Percentiles rank a stretch among this genome's conserved stretches.
phyloP scores from a whole-genome alignment of 2,329 filamentous ascomycete genomes.

The Sarocladiaceae sp. region DNA sequence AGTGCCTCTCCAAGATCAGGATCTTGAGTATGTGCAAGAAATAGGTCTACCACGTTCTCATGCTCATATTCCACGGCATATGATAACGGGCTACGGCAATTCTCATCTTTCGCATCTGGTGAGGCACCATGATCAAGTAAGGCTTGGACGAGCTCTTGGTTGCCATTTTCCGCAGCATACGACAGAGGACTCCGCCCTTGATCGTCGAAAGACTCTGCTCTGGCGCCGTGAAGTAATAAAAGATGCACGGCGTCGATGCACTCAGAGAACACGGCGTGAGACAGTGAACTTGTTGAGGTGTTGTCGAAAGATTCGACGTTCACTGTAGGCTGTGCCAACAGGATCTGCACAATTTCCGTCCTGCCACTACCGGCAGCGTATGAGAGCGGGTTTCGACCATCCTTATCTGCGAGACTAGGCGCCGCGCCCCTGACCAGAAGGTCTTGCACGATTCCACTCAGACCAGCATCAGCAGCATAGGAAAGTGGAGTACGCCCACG shows the following conservation, averaged over 20 bases:
- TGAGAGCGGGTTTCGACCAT: neutral
- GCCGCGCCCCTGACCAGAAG: too few species aligned
- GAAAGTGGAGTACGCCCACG: neutral
- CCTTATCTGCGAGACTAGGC: too few species aligned
- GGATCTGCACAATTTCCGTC: neutral
- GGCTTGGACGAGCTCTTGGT: neutral
- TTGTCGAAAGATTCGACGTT: too few species aligned
- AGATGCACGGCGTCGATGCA: neutral
- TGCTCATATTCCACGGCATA: neutral
- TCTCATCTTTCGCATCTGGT: neutral
- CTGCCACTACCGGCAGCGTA: neutral
- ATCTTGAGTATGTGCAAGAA: neutral
- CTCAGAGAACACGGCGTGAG: too few species aligned
- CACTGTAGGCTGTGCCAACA: neutral
- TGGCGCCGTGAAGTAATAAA: neutral
- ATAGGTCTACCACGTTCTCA: neutral
- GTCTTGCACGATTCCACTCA: neutral
- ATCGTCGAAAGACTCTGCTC: neutral
- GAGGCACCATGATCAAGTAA: neutral
- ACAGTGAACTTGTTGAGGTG: too few species aligned
- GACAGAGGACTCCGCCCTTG: neutral
- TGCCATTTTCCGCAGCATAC: neutral
- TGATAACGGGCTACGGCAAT: neutral
- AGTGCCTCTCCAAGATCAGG: neutral
- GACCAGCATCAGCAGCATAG: neutral